These are phyloP conservation scores for Lipomyces yamadae DNA, from an alignment of 805 yeast species.

Conservation along the genomic window DNA sequence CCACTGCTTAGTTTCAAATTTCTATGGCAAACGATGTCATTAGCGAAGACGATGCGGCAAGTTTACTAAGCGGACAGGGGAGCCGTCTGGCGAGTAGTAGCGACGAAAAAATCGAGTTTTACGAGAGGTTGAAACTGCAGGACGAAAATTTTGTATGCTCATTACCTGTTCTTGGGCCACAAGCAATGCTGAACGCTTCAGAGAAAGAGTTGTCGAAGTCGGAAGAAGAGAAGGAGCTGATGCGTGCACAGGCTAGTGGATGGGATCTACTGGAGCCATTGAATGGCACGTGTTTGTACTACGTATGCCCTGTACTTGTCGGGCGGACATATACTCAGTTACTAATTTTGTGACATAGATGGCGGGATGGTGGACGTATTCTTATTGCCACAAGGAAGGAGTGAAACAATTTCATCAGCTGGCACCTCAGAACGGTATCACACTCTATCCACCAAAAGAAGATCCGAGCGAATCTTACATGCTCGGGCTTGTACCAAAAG, in stretches of 20 bases:
- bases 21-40: slow-evolving; percentile 19
- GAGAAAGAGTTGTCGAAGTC: slow-evolving; percentile 26
- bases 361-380: slow-evolving; percentile 41
- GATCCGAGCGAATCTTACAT: slow-evolving; percentile 33
- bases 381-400: slow-evolving; percentile 38
- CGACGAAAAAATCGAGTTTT: not conserved
- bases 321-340: not conserved
- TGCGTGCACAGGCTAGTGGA: slow-evolving; percentile 30
- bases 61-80: slow-evolving; percentile 1
- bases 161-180: slow-evolving; percentile 24
- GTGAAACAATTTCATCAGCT: slow-evolving; percentile 38
- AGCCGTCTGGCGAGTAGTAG: not conserved
- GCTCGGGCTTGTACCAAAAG: slow-evolving; percentile 23
- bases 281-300: slow-evolving; percentile 35
- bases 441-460: slow-evolving; percentile 32
- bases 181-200: slow-evolving; percentile 18
- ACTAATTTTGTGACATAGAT: slow-evolving; percentile 15
- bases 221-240: slow-evolving; percentile 34
- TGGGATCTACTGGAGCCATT: slow-evolving; percentile 37
- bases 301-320: slow-evolving; percentile 20
- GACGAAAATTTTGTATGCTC: slow-evolving; percentile 25
- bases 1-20: slow-evolving; percentile 25
- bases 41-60: slow-evolving; percentile 13
- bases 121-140: slow-evolving; percentile 22
- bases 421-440: slow-evolving; percentile 33